Evolutionary conservation across 495 filamentous ascomycete species (phyloP).

Genomic region (Durotheca rogersii): DNA sequence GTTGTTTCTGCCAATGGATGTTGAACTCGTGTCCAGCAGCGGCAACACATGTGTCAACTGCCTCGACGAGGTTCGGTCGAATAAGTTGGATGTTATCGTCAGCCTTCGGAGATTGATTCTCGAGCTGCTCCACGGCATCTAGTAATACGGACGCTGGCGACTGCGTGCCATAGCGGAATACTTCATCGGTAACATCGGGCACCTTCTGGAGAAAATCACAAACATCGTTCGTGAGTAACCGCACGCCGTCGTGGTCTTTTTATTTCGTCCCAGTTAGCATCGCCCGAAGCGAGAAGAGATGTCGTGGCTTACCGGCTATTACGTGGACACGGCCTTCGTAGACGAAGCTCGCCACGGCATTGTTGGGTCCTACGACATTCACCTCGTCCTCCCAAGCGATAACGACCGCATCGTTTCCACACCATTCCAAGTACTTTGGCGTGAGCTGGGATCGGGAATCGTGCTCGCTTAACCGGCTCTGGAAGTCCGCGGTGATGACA

Average conservation of each 20-base stretch:
- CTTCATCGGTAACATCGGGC: conserved; percentile 80
- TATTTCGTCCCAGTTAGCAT: conserved; percentile 61
- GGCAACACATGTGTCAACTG: conserved; percentile 79
- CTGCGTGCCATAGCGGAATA: conserved; percentile 83
- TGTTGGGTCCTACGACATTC: conserved; percentile 87
- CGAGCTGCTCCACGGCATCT: conserved; percentile 87
- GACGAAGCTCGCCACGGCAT: conserved; percentile 76
- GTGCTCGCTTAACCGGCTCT: conserved; percentile 86
- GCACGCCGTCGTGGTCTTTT: conserved; percentile 83
- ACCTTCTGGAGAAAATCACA: conserved; percentile 97
- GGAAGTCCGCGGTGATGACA: conserved; percentile 93
- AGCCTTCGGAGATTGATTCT: conserved; percentile 92
- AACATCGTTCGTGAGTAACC: conserved; percentile 83
- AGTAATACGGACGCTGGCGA: conserved; percentile 86
- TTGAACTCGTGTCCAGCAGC: conserved; percentile 92
- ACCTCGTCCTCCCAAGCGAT: conserved; percentile 98
- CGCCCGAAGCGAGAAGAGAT: conserved; percentile 47
- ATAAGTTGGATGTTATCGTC: conserved; percentile 97
- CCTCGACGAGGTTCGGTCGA: conserved; percentile 78
- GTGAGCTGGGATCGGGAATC: conserved; percentile 81
- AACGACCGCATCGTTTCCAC: conserved; percentile 90
- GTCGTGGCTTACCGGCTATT: conserved; percentile 63
- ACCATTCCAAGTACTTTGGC: conserved; percentile 91
- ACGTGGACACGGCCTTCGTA: conserved; percentile 92
- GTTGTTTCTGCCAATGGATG: conserved; percentile 87